Conservation (phyloP, 805 yeast genomes). For the Zygoascus biomembranicola region DNA sequence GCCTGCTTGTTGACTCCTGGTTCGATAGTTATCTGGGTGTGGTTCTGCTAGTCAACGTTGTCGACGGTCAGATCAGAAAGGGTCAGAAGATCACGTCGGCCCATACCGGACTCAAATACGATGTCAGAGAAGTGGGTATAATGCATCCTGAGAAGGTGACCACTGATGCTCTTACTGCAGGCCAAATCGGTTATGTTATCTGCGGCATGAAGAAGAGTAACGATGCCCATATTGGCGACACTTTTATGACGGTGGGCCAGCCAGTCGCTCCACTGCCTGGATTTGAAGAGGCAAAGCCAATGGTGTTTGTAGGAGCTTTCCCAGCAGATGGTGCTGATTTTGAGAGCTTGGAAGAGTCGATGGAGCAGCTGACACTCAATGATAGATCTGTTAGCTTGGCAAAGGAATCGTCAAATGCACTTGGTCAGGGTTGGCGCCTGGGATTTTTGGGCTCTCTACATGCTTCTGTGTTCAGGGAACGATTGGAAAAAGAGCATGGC, state of each 20-base stretch:
- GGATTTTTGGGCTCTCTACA: constrained; percentile 93
- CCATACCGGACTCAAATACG: constrained; percentile 68
- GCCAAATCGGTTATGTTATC: constrained; percentile 92
- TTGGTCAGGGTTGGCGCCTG: constrained; percentile 96
- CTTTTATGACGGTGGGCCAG: constrained; percentile 49
- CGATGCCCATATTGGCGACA: constrained; percentile 89
- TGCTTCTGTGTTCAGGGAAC: constrained; percentile 88
- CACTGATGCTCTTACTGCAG: constrained; percentile 60
- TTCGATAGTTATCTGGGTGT: constrained; percentile 91
- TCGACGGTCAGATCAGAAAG: constrained; percentile 68
- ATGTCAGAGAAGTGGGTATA: constrained; percentile 86
- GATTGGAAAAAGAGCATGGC: constrained; percentile 90
- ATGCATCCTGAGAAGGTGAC: constrained; percentile 86
- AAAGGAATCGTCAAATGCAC: constrained; percentile 84
- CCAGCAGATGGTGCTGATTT: constrained; percentile 94
- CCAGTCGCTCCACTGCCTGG: constrained; percentile 80
- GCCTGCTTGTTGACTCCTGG: constrained; percentile 94
- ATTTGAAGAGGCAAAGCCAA: constrained; percentile 93
- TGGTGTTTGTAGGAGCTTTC: constrained; percentile 97
- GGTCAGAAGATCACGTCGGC: constrained; percentile 74
- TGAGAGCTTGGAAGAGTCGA: constrained; percentile 79
- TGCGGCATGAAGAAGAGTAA: constrained; percentile 86
- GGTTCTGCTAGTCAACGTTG: constrained; percentile 71
- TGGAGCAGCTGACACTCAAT: constrained; percentile 79
- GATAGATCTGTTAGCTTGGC: constrained; percentile 87